Base-by-base conservation (phyloP, 192 early-diverging fungal species). In the Pilobolus umbonatus region DNA sequence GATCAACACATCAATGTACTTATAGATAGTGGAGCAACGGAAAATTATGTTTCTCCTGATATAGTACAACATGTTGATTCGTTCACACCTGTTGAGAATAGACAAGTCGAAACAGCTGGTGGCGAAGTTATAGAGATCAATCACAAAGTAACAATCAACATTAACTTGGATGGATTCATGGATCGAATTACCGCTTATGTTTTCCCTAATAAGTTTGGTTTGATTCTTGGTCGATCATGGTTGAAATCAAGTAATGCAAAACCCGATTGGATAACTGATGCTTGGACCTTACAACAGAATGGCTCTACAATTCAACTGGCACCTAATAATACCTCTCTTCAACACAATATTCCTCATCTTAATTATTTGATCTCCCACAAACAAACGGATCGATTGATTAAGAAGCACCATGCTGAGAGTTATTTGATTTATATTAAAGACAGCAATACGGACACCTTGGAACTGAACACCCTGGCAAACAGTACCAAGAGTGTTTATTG, bases 71-170 rank as follows among this genome's bases (percentile, higher is more conserved):
- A 3, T 45, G n/a, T 21, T 22, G 43, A 45, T 21, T 6, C 6
- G 6, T 22, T 45, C 3, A 15, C 6, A 1, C 22, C 14, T 19
- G 39, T 57, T 3, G 17, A 26, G 17, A 29, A 28, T 17, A 24
- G 40, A 25, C 26, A 30, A 31, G 39, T 57, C 1, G 40, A 57
- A 57, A 57, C 55, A 10, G 40, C 40, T 19, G 26, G 55, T 32
- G 55, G 55, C 12, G 4, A 2, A 1, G 22, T 42, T 5, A 45
- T 26, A 0, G 17, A 32, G n/a, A 53, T 53, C 0, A 2, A 53
- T 24, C 7, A 31, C 1, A 53, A 53, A 9, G 51, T 38, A 15
- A 38, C 1, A 2, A 3, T 53, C 0, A 1, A 21, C 0, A 34
- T 53, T 0, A 38, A 34, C 10, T 4, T 53, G 6, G 3, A 53